Evolutionary conservation across 176 grass and related monocot species (phyloP), one percentile per base, ranked within the genome.

Genomic region (Carex kokanica): DNA sequence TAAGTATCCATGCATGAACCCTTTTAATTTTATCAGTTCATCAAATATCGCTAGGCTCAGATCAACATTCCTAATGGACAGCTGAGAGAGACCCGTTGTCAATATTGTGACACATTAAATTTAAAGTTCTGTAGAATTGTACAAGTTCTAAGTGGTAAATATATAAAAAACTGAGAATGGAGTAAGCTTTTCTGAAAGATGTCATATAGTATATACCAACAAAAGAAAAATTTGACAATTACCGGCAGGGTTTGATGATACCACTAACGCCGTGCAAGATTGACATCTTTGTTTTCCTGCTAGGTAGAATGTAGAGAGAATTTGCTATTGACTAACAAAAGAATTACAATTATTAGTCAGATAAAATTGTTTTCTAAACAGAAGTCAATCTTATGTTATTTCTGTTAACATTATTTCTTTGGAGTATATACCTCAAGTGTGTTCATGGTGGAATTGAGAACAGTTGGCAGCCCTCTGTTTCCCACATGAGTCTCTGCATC

Each of bases 251-350:
- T 64, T 91, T 98, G 89, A 98, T 88, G 88, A 93, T 74, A 67
- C 96, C 96, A 78, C 93, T 93, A 74, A 95, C 86, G 70, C 93
- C 91, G 75, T 95, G 93, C 65, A 98, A 93, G 77, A 98, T 90
- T 66, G 92, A 79, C 88, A 95, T 86, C 54, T 59, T 77, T 62
- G 36, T 87, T 91, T 95, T 98, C 88, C 92, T 83, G 84, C 61
- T 98, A 8, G 91, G 88, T 31, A 95, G 74, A 69, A 98, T 80
- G 63, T 83, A 88, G 45, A 98, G 83, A 64, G 61, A 77, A 89
- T 95, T 98, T 67, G 83, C 89, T 29, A 89, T 78, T 64, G 85
- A 86, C 88, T 94, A 87, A 54, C 51, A 17, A 54, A 78, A 78
- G 27, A 69, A 61, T 51, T 47, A 27, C 54, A 67, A 45, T 58